phyloP scores from a whole-genome alignment of 2,329 filamentous ascomycete species.

The Sclerotinia nivalis region DNA sequence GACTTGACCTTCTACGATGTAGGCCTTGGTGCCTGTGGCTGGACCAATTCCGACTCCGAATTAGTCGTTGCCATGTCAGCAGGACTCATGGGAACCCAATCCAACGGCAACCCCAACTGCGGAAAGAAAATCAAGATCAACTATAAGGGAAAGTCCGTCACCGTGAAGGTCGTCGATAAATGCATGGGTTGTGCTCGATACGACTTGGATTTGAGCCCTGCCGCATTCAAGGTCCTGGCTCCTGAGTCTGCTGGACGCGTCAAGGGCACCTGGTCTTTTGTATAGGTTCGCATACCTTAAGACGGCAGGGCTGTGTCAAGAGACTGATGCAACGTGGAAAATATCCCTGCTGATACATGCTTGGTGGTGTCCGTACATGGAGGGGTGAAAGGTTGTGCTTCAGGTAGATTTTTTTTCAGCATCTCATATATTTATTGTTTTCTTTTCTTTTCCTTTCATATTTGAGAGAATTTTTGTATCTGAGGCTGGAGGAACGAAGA shows the following conservation, averaged over 20 bases:
- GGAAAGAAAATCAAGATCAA: constrained; percentile 68
- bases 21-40: constrained; percentile 69
- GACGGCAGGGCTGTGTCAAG: background rate
- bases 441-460: constrained; percentile 1
- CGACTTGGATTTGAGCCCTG: constrained; percentile 61
- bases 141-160: constrained; percentile 57
- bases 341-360: background rate
- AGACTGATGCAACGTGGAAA: background rate
- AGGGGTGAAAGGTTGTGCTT: background rate
- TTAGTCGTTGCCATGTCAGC: constrained; percentile 70
- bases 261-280: constrained; percentile 50
- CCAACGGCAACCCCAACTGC: constrained; percentile 71
- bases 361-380: background rate
- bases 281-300: background rate
- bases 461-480: background rate
- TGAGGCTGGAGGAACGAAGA: background rate
- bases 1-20: constrained; percentile 74
- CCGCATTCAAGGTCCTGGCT: constrained; percentile 56
- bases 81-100: constrained; percentile 60
- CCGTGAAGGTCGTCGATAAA: constrained; percentile 68
- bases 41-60: constrained; percentile 55
- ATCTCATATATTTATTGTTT: constrained; percentile 3
- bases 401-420: background rate
- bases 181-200: constrained; percentile 65
- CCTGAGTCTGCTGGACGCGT: constrained; percentile 48